Base-by-base conservation (phyloP, 352 stramenopile genomes). In the Paralagenidium karlingii region DNA sequence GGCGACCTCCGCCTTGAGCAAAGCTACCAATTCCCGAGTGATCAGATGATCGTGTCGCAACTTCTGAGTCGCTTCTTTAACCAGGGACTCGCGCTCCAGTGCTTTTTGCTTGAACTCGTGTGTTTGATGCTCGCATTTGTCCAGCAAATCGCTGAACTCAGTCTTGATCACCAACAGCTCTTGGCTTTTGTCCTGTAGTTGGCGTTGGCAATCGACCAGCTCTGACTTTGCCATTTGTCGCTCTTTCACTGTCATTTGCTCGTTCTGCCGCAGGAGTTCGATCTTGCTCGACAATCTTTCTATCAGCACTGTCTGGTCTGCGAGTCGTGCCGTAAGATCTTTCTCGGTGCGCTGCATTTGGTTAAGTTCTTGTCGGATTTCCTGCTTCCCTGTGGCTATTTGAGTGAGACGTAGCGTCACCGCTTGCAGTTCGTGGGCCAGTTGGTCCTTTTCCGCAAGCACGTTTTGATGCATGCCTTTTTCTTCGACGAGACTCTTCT, bases 131-230 rank as follows among this genome's bases (percentile, higher is more conserved):
- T 76, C 62, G 37, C 77, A 39, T 24, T 67, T 71, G 38, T 83
- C 64, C 0, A 86, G 47, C 4, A 83, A 44, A 12, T 83, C 60
- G 8, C 64, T 61, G 41, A 82, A 81, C 40, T 87, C 63, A 6
- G 54, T 68, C 50, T 82, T 76, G 2, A 84, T 43, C 12, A 49
- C 51, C 34, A 82, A 41, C 10, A 82, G 36, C 21, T 81, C 63
- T 32, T 80, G 56, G 15, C 36, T 64, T 24, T 51, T 58, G 11
- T 55, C 39, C 7, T 79, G 56, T 22, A 77, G 34, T 8, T 64
- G 58, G 22, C 47, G 16, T 29, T 73, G 40, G 12, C 49, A 52
- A 34, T 68, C 68, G 9, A 34, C 43, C 22, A 63, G 49, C 34
- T 47, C 53, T 0, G 32, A 25, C 7, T 53, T 32, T 3, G 63